Base-by-base conservation (phyloP, 176 grass and related monocot species). In the Cenchrus purpureus region DNA sequence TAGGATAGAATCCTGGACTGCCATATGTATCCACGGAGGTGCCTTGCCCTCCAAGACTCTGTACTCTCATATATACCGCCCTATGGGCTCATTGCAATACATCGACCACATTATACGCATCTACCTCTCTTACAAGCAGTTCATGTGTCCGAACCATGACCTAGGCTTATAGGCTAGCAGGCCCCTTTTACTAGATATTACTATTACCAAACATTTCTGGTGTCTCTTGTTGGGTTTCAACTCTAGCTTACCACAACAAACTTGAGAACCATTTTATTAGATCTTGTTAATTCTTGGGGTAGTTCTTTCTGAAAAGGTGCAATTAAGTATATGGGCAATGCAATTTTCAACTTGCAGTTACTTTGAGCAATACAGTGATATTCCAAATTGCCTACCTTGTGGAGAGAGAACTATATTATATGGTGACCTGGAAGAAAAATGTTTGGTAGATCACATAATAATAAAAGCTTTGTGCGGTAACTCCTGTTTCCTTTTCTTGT, bases 381-480 rank as follows among this genome's bases (percentile, higher is more conserved):
- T 83, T 73, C 57, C 49, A 66, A 22, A n/a, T 65, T 74, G 12
- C 17, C 5, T 78, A 65, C 49, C 16, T 14, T 79, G 15, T 66
- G 53, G 48, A 80, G 62, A 73, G 42, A 53, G 17, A 72, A 78
- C 51, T 78, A 62, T 8, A 62, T 8, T 62, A 62, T 20, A 31
- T 56, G 9, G 10, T 22, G 25, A 32, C 82, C 70, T 63, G 73
- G 46, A 40, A 68, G 40, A 55, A 80, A 52, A 44, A 78, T 78
- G 83, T 65, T 31, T 83, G n/a, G 32, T 90, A 61, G 73, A 64
- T 71, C 78, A 62, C 58, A 78, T 31, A 66, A 54, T 55, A 73
- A 61, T 8, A 61, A 40, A 80, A 84, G 22, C 62, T 52, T 52
- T 90, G n/a, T 34, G 78, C 92, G 50, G 31, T 92, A 44, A 78